These are phyloP conservation scores for Tetracladium setigerum DNA, from an alignment of 495 filamentous ascomycete species.

Conservation along the genomic window DNA sequence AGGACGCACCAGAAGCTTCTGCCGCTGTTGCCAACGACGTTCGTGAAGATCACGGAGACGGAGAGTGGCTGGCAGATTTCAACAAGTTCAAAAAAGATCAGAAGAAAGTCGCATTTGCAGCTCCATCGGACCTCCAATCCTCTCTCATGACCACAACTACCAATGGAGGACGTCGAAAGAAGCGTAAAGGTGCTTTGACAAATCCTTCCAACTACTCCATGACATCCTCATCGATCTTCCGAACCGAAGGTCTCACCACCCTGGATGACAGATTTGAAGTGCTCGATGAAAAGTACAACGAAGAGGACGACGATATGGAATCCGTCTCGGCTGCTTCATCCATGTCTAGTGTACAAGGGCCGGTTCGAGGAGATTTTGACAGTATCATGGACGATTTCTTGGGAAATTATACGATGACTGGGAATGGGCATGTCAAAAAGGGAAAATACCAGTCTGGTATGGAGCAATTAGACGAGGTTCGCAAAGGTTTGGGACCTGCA, in stretches of 20 bases:
- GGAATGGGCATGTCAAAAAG: conserved; percentile 77
- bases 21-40: conserved; percentile 39
- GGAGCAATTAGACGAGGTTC: conserved; percentile 84
- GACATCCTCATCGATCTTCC: conserved; percentile 80
- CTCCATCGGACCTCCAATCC: conserved; percentile 52
- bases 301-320: conserved; percentile 55
- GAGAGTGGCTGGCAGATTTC: conserved; percentile 84
- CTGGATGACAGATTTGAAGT: conserved; percentile 89
- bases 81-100: conserved; percentile 81
- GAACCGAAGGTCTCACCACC: conserved; percentile 81
- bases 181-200: conserved; percentile 84
- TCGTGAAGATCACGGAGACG: conserved; percentile 32
- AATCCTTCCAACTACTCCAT: conserved; percentile 91
- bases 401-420: conserved; percentile 62
- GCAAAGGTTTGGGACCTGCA: conserved; percentile 72
- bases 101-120: conserved; percentile 34
- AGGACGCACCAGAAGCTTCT: conserved; percentile 32
- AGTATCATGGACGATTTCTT: conserved; percentile 91
- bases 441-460: conserved; percentile 74
- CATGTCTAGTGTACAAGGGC: conserved; percentile 46
- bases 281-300: conserved; percentile 76
- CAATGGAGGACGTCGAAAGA: conserved; percentile 67
- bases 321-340: conserved; percentile 37
- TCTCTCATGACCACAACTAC: conserved; percentile 76
- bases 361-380: conserved; percentile 68